Conservation (phyloP, 768 basidiomycete species). For the Rhizopogon salebrosus region DNA sequence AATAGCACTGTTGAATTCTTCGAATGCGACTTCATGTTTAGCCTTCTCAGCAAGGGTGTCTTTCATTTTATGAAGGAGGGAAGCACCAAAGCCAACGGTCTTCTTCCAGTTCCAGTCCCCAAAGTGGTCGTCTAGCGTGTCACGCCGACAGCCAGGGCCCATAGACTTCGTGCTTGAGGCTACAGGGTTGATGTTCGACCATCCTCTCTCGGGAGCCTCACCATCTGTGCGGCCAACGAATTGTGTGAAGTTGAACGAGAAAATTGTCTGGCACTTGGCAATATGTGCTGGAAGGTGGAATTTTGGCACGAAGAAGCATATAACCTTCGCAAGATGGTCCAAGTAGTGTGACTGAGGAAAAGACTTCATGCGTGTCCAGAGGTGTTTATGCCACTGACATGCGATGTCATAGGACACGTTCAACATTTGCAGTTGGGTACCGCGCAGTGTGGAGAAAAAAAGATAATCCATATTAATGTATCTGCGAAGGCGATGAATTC, state of each 20-base stretch:
- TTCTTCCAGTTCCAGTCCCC: slow-evolving; percentile 32
- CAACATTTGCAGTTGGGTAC: not conserved
- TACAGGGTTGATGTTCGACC: slow-evolving; percentile 27
- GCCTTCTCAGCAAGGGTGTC: not conserved
- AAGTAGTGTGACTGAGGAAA: not conserved
- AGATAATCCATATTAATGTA: slow-evolving; percentile 21
- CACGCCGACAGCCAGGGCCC: slow-evolving; percentile 25
- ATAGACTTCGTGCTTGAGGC: slow-evolving; percentile 29
- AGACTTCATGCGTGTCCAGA: slow-evolving; percentile 8
- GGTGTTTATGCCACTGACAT: slow-evolving; percentile 18
- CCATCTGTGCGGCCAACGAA: slow-evolving; percentile 28
- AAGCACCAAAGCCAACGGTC: slow-evolving; percentile 16
- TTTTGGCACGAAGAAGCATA: slow-evolving; percentile 23
- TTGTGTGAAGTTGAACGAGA: slow-evolving; percentile 22
- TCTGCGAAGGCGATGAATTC: no score
- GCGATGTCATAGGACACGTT: slow-evolving; percentile 21
- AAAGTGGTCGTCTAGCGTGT: slow-evolving; percentile 31
- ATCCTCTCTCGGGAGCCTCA: slow-evolving; percentile 30
- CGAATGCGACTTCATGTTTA: not conserved
- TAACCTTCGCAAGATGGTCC: not conserved
- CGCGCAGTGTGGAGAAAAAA: slow-evolving; percentile 1
- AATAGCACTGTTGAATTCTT: not conserved
- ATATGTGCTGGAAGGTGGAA: slow-evolving; percentile 33
- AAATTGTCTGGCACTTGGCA: slow-evolving; percentile 19
- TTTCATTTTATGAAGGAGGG: not conserved